Conservation (phyloP, 805 yeast species). For the Myxozyma udenii region DNA sequence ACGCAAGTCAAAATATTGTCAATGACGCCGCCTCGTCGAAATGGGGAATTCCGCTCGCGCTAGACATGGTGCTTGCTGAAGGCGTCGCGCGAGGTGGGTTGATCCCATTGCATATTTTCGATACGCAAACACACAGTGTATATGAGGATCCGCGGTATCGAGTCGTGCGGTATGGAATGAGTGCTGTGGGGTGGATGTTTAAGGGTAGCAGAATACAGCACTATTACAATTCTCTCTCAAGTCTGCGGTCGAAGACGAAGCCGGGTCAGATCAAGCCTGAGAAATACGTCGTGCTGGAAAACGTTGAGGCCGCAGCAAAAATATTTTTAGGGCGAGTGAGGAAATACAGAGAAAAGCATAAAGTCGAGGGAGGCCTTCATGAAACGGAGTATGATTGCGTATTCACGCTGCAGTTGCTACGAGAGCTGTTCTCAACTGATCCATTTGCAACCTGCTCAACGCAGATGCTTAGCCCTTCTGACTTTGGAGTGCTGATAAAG, state of each 20-base stretch:
- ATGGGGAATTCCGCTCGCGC: constrained; percentile 19
- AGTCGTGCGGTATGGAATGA: constrained; percentile 2
- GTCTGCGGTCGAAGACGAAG: background rate
- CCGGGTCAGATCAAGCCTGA: constrained; percentile 5
- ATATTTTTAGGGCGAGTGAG: constrained; percentile 10
- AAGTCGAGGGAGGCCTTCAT: background rate
- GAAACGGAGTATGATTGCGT: constrained; percentile 2
- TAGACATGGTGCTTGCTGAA: constrained; percentile 21
- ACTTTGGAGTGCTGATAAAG: constrained; percentile 11
- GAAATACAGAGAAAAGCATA: background rate
- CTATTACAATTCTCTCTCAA: constrained; percentile 3
- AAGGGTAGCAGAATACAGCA: constrained; percentile 12
- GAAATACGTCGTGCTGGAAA: constrained; percentile 17
- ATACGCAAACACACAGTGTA: constrained; percentile 5
- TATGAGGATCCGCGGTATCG: constrained; percentile 19
- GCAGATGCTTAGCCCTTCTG: constrained; percentile 13
- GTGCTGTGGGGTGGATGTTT: constrained; percentile 14
- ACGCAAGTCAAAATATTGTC: constrained; percentile 12
- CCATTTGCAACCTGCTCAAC: constrained; percentile 11
- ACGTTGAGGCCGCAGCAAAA: constrained; percentile 18
- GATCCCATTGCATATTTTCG: constrained; percentile 7
- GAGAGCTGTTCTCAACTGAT: constrained; percentile 5
- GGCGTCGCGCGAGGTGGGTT: constrained; percentile 4
- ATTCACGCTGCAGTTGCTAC: constrained; percentile 16
- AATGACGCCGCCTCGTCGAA: constrained; percentile 5